Base-by-base conservation (phyloP, 208 protist genomes). In the Trypanosoma vivax region DNA sequence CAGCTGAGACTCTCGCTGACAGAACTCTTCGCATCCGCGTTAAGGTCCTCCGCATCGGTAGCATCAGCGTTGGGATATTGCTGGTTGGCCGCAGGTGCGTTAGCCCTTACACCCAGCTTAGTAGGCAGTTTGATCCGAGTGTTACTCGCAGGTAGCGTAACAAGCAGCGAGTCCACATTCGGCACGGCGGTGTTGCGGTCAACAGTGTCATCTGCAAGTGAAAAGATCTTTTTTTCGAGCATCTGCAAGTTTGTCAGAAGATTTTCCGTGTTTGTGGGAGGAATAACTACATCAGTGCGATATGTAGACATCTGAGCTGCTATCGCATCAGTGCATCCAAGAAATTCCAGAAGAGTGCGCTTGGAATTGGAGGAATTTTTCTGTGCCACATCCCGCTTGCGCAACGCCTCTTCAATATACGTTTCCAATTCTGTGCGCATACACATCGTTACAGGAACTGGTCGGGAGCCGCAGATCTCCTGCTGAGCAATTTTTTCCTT, bases 191-290 rank as follows among this genome's bases (percentile, higher is more conserved):
- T 6, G 11, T 13, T 37, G 14, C 41, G 48, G 0, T 45, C 52
- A 13, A 65, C 35, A 1, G 67, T 56, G n/a, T 88, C 81, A 33
- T 73, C 73, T 1, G 81, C 76, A n/a, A 89, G 54, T 0, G 68
- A 69, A 0, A 89, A 41, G 29, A 80, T 43, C 46, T 85, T 84
- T 50, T 77, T 54, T 25, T 55, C 42, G 2, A 88, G 41, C 19
- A 83, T 43, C 3, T 67, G 56, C 42, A 77, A 48, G 24, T 77
- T 63, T 47, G 79, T 51, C 23, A 63, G 27, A 34, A 65, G 50
- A 46, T 75, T 60, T 30, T 55, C 47, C 35, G 50, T 5, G 2
- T 53, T 27, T 0, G 75, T 60, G 3, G 25, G 46, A 0, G 65
- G 70, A 28, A 84, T 31, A 2, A 18, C n/a, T 10, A 84, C 73